A percentile compares a stretch with the other conserved stretches of the same genome.
Conservation (phyloP, 2,329 filamentous ascomycete genomes). For the Pestalotiopsis sp. region DNA sequence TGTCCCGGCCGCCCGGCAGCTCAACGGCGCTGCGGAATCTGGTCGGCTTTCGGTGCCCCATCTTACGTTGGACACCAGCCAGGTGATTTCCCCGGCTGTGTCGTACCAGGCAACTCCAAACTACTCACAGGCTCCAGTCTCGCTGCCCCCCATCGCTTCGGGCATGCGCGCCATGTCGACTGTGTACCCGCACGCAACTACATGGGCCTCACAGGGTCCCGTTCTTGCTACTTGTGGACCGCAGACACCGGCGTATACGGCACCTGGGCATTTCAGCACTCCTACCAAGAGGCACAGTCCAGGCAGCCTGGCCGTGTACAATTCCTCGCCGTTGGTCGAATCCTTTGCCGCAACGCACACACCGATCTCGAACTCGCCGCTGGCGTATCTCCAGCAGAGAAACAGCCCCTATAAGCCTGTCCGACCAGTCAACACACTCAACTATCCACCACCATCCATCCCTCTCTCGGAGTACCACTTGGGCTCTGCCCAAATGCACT, state of each 20-base stretch:
- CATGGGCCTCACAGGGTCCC: constrained; percentile 41
- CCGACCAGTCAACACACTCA: constrained; percentile 84
- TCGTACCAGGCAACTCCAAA: constrained; percentile 40
- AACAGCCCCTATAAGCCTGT: constrained; percentile 93
- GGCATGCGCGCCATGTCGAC: constrained; percentile 75
- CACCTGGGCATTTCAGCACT: constrained; percentile 46
- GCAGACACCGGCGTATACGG: constrained; percentile 32
- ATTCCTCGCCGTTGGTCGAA: constrained; percentile 72
- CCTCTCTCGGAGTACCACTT: constrained; percentile 77
- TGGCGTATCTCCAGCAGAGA: constrained; percentile 83
- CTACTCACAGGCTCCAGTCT: constrained; percentile 51
- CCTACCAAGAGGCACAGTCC: constrained; percentile 58
- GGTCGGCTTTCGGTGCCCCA: constrained; percentile 70
- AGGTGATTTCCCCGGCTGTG: constrained; percentile 21
- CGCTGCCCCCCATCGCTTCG: constrained; percentile 64
- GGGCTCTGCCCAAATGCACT: constrained; percentile 76
- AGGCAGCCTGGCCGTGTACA: constrained; percentile 53
- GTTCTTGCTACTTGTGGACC: constrained; percentile 34
- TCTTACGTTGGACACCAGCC: constrained; percentile 64
- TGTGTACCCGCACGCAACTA: constrained; percentile 64
- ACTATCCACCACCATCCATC: constrained; percentile 82
- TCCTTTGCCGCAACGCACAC: constrained; percentile 59
- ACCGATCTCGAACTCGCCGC: constrained; percentile 80
- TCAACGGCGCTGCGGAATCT: constrained; percentile 29
- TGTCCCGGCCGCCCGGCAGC: constrained; percentile 26